Base-by-base conservation (phyloP, 2,329 filamentous ascomycete genomes). In the Colletotrichum plurivorum region DNA sequence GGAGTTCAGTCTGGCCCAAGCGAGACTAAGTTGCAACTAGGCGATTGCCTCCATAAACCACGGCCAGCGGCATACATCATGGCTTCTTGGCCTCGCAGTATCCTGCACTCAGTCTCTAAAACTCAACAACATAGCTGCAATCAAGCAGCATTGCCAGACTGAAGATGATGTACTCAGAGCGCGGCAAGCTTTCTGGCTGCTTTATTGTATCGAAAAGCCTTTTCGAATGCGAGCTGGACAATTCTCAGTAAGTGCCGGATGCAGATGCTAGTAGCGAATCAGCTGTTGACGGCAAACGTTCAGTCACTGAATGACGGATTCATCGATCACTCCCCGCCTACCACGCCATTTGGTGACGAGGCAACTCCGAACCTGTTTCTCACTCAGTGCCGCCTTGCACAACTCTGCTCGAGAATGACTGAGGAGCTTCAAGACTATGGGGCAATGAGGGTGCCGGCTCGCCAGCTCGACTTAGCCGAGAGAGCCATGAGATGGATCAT, bases 231-330 rank as follows among this genome's bases (percentile, higher is more conserved):
- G 46, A 1, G 27, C 39, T 7, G 46, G 57, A 2, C 57, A 60
- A n/a, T 25, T 25, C 18, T 60, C 57, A 10, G 57, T 60, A n/a
- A 60, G 31, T 36, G 7, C 7, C 6, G 7, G 3, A 12, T n/a
- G 1, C 27, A 36, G 1, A 3, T 1, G 1, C 10, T 20, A 10
- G n/a, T 12, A 25, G 20, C 2, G 18, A 22, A 4, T 4, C 7
- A 15, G 7, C 20, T 2, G 46, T 18, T 13, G 4, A 20, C 20
- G 10, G 18, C 2, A 25, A 25, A 15, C 15, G 9, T 22, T 10
- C 12, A 60, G 46, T 51, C 57, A n/a, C 18, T 52, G 2, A 52
- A 52, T 25, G 18, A 60, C 20, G 46, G 27, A n/a, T 52, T 51
- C 18, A 43, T 60, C 2, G 46, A 52, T 18, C 31, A 60, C 18